These are phyloP conservation scores for Pyracantha coccinea DNA, from an alignment of 331 rosid species.

Conservation along the genomic window DNA sequence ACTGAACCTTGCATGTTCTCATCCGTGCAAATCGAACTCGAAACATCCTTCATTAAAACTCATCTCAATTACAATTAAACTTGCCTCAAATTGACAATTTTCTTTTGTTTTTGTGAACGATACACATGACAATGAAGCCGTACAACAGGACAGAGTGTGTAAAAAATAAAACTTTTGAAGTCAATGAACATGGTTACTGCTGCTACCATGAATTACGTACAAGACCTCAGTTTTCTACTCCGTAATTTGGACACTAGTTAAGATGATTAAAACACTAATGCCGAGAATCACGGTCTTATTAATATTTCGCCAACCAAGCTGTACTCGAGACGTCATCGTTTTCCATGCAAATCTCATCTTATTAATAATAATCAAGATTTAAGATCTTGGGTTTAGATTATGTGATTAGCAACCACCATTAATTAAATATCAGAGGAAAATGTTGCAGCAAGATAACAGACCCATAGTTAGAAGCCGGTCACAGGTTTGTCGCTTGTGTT, in stretches of 20 bases:
- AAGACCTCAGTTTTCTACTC: not conserved
- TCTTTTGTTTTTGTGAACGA: not conserved
- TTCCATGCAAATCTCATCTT: conserved; percentile 46
- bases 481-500: not conserved
- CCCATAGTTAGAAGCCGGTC: not conserved
- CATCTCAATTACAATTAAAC: not conserved
- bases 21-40: too few relatives aligned
- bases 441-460: not conserved
- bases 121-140: not conserved
- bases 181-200: not conserved
- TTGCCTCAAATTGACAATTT: not conserved
- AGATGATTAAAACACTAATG: conserved; percentile 37
- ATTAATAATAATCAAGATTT: not conserved
- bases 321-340: conserved; percentile 29
- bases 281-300: conserved; percentile 55
- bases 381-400: not conserved
- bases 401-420: conserved; percentile 16
- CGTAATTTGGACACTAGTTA: conserved; percentile 10
- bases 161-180: not conserved
- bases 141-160: not conserved
- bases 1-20: too few relatives aligned
- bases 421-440: not conserved
- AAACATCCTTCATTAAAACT: not conserved
- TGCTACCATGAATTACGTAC: not conserved
- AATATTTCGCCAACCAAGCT: conserved; percentile 18